Percentiles rank a stretch among this genome's conserved stretches.
phyloP scores from a whole-genome alignment of 2,329 filamentous ascomycete genomes.

The Trichophyton benhamiae region DNA sequence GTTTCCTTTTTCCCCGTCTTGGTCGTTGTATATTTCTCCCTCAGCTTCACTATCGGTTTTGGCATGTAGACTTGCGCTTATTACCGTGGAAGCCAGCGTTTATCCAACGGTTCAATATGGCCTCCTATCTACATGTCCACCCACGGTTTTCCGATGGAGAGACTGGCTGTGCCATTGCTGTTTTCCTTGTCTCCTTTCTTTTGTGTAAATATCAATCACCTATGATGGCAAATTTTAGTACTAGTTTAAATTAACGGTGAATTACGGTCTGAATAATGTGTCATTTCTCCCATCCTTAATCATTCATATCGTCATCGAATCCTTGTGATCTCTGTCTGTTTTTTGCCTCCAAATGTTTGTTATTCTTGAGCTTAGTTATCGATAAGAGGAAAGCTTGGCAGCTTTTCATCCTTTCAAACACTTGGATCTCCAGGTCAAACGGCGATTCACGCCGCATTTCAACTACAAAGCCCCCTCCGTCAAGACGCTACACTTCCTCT shows the following conservation, averaged over 20 bases:
- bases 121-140: not conserved
- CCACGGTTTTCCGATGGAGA: not conserved
- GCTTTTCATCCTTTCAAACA: not conserved
- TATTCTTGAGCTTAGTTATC: not conserved
- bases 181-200: not conserved
- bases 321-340: not conserved
- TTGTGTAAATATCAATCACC: not conserved
- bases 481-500: too few relatives aligned
- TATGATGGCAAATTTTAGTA: not conserved
- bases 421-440: not conserved
- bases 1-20: not conserved
- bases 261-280: not conserved
- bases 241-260: not conserved
- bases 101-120: not conserved
- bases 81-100: not conserved
- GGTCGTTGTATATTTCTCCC: not conserved
- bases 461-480: not conserved
- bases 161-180: not conserved
- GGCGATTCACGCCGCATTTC: not conserved
- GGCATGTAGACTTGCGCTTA: not conserved
- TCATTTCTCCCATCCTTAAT: not conserved
- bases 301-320: not conserved
- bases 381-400: not conserved
- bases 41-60: not conserved
- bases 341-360: not conserved